Conservation (phyloP, 768 basidiomycete genomes). For the Hirschioporus abietinus region DNA sequence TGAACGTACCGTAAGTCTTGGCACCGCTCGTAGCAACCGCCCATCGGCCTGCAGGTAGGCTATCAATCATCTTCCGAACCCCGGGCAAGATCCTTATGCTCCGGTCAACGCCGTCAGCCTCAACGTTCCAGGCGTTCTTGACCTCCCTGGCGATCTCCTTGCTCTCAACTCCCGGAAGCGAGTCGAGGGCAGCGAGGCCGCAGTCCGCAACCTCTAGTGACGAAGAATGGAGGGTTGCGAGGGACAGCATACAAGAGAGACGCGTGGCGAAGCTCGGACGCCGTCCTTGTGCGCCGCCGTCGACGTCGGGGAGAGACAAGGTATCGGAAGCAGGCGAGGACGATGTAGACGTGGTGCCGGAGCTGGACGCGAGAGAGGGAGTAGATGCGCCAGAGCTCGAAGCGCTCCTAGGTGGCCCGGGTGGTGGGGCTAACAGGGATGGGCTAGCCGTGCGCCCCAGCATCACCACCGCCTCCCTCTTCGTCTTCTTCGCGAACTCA, state of each 20-base stretch:
- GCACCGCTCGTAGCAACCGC: constrained; percentile 74
- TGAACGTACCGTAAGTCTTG: constrained; percentile 53
- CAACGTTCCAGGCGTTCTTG: constrained; percentile 45
- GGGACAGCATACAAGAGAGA: constrained; percentile 34
- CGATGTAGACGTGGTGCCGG: constrained; percentile 33
- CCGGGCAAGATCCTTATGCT: constrained; percentile 70
- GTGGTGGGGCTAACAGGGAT: constrained; percentile 12
- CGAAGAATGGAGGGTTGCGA: constrained; percentile 24
- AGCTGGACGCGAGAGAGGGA: constrained; percentile 27
- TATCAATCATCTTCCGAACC: constrained; percentile 57
- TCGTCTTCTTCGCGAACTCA: constrained; percentile 32
- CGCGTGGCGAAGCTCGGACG: constrained; percentile 44
- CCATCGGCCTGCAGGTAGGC: constrained; percentile 59
- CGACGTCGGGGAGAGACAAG: constrained; percentile 11
- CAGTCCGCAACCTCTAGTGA: neutral
- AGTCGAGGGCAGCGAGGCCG: constrained; percentile 11
- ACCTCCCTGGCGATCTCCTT: constrained; percentile 28
- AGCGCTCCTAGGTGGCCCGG: constrained; percentile 13
- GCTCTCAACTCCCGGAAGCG: constrained; percentile 30
- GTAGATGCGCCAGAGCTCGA: constrained; percentile 39
- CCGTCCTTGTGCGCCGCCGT: constrained; percentile 15
- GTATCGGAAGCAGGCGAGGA: constrained; percentile 37
- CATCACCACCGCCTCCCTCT: constrained; percentile 33
- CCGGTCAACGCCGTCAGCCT: constrained; percentile 52
- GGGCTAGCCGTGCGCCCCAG: constrained; percentile 21